Evolutionary conservation across 1,284 basidiomycete genomes (phyloP).

Genomic region (Malassezia vespertilionis): DNA sequence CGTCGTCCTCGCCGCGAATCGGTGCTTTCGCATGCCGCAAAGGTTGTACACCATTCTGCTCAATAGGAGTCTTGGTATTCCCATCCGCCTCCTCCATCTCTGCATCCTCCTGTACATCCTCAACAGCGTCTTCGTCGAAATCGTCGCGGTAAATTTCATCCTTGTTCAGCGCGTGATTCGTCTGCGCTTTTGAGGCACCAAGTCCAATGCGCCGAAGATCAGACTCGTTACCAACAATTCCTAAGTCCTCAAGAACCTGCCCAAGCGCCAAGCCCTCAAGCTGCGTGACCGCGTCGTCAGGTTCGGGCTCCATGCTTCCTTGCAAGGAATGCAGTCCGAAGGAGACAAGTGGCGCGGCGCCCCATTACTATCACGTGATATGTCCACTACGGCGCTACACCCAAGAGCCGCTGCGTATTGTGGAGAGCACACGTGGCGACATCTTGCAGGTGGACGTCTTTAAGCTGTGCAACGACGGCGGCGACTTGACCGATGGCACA

Average conservation of each 20-base stretch:
- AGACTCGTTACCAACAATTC: slow-evolving; percentile 24
- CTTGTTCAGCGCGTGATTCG: slow-evolving; percentile 21
- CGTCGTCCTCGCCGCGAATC: slow-evolving; percentile 33
- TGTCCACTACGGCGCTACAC: background rate
- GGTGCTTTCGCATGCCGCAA: background rate
- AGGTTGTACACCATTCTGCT: no score
- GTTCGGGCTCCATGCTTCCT: slow-evolving; percentile 39
- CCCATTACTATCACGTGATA: slow-evolving; percentile 5
- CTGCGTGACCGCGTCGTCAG: slow-evolving; percentile 34
- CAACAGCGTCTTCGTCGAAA: slow-evolving; percentile 40
- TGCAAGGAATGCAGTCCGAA: no score
- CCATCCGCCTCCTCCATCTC: slow-evolving; percentile 19
- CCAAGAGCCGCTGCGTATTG: slow-evolving; percentile 34
- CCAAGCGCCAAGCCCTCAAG: slow-evolving; percentile 43
- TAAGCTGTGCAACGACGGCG: slow-evolving; percentile 61
- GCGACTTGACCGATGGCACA: slow-evolving; percentile 63
- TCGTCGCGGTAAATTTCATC: slow-evolving; percentile 45
- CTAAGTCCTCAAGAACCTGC: slow-evolving; percentile 41
- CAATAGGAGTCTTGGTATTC: background rate
- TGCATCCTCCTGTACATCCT: slow-evolving; percentile 19
- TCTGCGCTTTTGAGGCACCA: slow-evolving; percentile 7
- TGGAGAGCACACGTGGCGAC: slow-evolving; percentile 49
- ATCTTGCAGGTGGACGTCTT: slow-evolving; percentile 55
- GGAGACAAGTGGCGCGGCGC: background rate
- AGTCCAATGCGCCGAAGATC: slow-evolving; percentile 19